phyloP scores from a whole-genome alignment of 768 basidiomycete species.

The Psilocybe azurescens region DNA sequence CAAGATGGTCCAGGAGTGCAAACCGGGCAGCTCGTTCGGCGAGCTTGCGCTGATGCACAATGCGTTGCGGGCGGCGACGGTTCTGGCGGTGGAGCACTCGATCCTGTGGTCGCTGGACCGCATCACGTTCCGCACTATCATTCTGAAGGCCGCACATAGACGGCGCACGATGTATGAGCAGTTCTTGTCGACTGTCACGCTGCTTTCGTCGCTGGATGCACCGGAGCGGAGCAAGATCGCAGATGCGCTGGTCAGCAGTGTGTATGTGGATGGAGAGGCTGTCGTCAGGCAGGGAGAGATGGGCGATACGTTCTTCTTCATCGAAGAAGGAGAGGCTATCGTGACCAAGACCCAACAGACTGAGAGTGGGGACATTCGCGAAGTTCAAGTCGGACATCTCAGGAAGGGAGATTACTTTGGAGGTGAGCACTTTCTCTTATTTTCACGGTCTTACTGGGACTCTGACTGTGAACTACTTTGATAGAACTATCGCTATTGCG shows the following conservation, averaged over 20 bases:
- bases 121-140: constrained; percentile 97
- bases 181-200: constrained; percentile 89
- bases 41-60: constrained; percentile 99
- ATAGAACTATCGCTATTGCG: constrained; percentile 91
- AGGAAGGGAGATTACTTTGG: constrained; percentile 98
- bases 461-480: not conserved
- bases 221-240: constrained; percentile 97
- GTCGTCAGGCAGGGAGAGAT: constrained; percentile 94
- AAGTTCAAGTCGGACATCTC: constrained; percentile 76
- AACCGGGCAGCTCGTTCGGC: constrained; percentile 87
- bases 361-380: constrained; percentile 61
- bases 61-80: constrained; percentile 93
- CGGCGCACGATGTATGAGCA: constrained; percentile 96
- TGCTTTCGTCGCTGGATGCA: constrained; percentile 84
- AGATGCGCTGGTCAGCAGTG: constrained; percentile 87
- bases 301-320: constrained; percentile 97
- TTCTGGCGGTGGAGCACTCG: constrained; percentile 80
- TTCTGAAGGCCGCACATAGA: constrained; percentile 89
- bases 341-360: constrained; percentile 77
- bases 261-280: constrained; percentile 82
- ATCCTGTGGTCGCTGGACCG: constrained; percentile 96
- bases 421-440: constrained; percentile 55
- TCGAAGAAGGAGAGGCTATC: constrained; percentile 91
- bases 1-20: constrained; percentile 84
- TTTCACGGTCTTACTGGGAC: not conserved